These are phyloP conservation scores for Penicillium sp. DNA, from an alignment of 2,329 filamentous ascomycete genomes.

Conservation along the genomic window DNA sequence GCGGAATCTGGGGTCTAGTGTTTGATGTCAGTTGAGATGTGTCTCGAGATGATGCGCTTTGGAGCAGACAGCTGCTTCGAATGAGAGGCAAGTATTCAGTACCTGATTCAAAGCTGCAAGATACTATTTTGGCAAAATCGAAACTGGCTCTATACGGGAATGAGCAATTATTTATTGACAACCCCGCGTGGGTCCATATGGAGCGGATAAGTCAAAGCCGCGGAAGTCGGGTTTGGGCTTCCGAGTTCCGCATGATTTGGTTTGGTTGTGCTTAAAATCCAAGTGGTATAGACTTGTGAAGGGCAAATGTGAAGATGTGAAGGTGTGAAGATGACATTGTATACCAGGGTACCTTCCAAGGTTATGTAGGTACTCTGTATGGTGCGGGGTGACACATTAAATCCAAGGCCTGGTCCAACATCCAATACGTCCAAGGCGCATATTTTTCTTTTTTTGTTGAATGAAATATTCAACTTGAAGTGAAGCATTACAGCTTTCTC, in stretches of 20 bases:
- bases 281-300: not conserved
- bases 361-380: not conserved
- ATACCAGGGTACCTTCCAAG: not conserved
- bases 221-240: conserved; percentile 8
- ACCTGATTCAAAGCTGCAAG: not conserved
- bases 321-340: not conserved
- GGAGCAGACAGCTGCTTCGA: not conserved
- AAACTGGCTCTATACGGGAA: not conserved
- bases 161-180: conserved; percentile 12
- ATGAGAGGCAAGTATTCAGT: not conserved
- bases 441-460: no score
- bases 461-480: not conserved
- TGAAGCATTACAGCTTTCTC: not conserved
- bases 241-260: not conserved
- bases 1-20: conserved; percentile 1
- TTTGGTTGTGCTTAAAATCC: not conserved
- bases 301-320: not conserved
- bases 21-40: not conserved
- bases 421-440: not conserved
- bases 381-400: not conserved
- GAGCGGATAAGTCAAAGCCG: conserved; percentile 11
- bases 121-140: not conserved
- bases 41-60: not conserved
- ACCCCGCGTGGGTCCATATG: conserved; percentile 18
- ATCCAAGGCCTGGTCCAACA: not conserved